phyloP scores from a whole-genome alignment of 306 rosid species.

The Datisca glomerata region DNA sequence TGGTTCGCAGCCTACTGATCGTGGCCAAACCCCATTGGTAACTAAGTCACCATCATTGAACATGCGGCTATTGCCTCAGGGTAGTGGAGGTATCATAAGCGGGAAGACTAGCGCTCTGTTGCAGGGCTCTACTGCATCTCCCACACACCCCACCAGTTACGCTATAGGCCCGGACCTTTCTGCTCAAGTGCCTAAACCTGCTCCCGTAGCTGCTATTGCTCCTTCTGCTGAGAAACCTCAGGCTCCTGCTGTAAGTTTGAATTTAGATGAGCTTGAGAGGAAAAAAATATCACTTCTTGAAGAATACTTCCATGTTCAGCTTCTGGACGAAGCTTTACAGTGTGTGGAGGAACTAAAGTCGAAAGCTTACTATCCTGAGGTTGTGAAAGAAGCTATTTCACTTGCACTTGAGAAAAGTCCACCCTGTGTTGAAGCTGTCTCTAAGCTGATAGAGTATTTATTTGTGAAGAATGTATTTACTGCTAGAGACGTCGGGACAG shows the following conservation, averaged over 20 bases:
- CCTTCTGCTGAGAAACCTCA: slow-evolving; percentile 36
- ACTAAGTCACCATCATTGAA: slow-evolving; percentile 44
- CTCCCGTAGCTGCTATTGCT: slow-evolving; percentile 12
- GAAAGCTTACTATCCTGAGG: slow-evolving; percentile 66
- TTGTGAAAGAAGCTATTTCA: slow-evolving; percentile 81
- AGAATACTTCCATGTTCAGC: slow-evolving; percentile 56
- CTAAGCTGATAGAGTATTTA: slow-evolving; percentile 53
- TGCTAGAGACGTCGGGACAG: slow-evolving; percentile 49
- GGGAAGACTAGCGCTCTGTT: slow-evolving; percentile 72
- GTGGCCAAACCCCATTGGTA: slow-evolving; percentile 47
- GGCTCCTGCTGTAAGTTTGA: slow-evolving; percentile 34
- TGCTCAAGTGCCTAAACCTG: slow-evolving; percentile 35
- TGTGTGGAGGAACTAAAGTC: slow-evolving; percentile 81
- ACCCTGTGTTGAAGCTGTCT: slow-evolving; percentile 50
- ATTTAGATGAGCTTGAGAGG: slow-evolving; percentile 30
- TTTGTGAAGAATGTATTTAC: slow-evolving; percentile 37
- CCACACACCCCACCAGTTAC: slow-evolving; percentile 32
- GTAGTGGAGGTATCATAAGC: slow-evolving; percentile 56
- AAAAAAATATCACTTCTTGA: slow-evolving; percentile 68
- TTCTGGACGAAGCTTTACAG: slow-evolving; percentile 75
- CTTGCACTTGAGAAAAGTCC: slow-evolving; percentile 70
- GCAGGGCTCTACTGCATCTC: slow-evolving; percentile 52
- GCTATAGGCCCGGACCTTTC: slow-evolving; percentile 30
- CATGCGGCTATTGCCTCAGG: slow-evolving; percentile 78
- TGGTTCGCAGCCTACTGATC: slow-evolving; percentile 43